Evolutionary conservation across 352 stramenopile genomes (phyloP).

Genomic region (Phytophthora vignae): DNA sequence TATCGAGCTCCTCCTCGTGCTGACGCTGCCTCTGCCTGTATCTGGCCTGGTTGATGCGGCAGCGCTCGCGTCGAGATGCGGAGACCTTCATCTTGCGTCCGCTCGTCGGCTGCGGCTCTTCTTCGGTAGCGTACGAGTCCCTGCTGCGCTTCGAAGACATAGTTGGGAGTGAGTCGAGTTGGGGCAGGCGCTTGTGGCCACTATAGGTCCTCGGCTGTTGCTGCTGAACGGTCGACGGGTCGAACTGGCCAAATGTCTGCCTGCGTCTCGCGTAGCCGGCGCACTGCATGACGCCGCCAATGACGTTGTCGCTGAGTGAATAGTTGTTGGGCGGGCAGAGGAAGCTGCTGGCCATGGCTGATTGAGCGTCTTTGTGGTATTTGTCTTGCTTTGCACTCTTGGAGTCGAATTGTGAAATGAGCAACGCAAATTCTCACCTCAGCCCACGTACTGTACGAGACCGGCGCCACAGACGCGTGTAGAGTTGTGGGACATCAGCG

Average conservation of each 20-base stretch:
- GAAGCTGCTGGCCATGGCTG: conserved; percentile 3
- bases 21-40: conserved; percentile 16
- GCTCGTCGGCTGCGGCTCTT: not conserved
- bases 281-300: conserved; percentile 5
- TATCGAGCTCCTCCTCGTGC: conserved; percentile 5
- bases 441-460: not conserved
- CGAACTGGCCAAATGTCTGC: not conserved
- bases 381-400: not conserved
- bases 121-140: not conserved
- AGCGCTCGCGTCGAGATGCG: conserved; percentile 8
- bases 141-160: not conserved
- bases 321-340: conserved; percentile 1
- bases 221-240: not conserved
- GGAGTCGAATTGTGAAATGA: not conserved
- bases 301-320: conserved; percentile 9
- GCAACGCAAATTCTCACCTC: not conserved
- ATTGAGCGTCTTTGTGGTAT: not conserved
- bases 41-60: conserved; percentile 18
- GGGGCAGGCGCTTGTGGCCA: not conserved
- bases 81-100: conserved; percentile 7
- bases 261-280: not conserved
- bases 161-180: not conserved
- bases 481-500: not conserved
- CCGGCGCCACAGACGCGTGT: not conserved
- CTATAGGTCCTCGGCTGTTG: not conserved